Percentiles rank a stretch among this genome's conserved stretches.
phyloP scores from a whole-genome alignment of 208 protist species.

The Acanthamoeba lenticulata region DNA sequence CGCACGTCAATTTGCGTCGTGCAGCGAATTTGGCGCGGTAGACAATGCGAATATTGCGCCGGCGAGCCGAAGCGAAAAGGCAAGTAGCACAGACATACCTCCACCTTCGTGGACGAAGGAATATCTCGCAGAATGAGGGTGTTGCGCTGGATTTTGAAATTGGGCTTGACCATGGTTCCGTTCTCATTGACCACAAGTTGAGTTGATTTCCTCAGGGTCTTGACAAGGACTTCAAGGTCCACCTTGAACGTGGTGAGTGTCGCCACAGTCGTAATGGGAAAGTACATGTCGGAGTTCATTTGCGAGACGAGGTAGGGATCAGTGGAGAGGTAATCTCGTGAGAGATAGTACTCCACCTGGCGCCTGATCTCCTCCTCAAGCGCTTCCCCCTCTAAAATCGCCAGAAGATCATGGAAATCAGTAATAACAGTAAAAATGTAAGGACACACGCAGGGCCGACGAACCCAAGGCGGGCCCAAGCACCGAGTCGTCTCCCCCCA shows the following conservation, averaged over 20 bases:
- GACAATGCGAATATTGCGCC: too few relatives aligned
- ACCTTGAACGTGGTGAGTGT: slow-evolving; percentile 70
- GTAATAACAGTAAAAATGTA: too few relatives aligned
- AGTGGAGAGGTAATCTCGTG: slow-evolving; percentile 74
- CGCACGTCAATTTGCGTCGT: neutral
- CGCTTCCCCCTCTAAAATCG: slow-evolving; percentile 70
- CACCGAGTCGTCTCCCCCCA: too few relatives aligned
- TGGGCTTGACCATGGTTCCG: slow-evolving; percentile 75
- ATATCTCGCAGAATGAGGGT: slow-evolving; percentile 82
- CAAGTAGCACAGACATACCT: slow-evolving; percentile 15
- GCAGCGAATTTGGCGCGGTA: neutral
- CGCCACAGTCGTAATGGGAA: slow-evolving; percentile 74
- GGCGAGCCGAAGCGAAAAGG: neutral
- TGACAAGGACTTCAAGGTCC: slow-evolving; percentile 76
- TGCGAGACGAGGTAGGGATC: slow-evolving; percentile 72
- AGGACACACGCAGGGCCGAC: too few relatives aligned
- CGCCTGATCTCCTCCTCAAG: slow-evolving; percentile 73
- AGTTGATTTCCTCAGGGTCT: slow-evolving; percentile 69
- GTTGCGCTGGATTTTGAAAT: slow-evolving; percentile 75
- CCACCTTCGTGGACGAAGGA: slow-evolving; percentile 61
- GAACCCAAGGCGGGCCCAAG: too few relatives aligned
- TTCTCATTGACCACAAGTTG: slow-evolving; percentile 71
- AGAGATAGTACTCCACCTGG: slow-evolving; percentile 83
- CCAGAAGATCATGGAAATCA: too few relatives aligned
- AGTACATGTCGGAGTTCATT: slow-evolving; percentile 81